Evolutionary conservation across 805 yeast species (phyloP).

Genomic region (Kazachstania africana): DNA sequence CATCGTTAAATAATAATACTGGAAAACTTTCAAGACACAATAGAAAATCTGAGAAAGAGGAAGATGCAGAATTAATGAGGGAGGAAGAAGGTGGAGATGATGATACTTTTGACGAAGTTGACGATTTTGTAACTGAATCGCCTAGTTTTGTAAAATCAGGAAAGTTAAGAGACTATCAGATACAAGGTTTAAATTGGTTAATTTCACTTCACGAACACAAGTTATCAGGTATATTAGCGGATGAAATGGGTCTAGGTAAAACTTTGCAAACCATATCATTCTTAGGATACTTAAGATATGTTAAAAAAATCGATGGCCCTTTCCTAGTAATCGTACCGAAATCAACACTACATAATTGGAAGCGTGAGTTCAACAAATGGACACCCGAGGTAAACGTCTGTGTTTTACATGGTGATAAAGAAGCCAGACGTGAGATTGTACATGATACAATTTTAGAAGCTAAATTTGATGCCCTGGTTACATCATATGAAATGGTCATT

Average conservation of each 20-base stretch:
- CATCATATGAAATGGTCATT: conserved; percentile 89
- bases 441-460: conserved; percentile 50
- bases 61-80: conserved; percentile 80
- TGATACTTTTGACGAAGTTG: conserved; percentile 31
- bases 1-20: conserved; percentile 27
- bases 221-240: conserved; percentile 88
- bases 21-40: conserved; percentile 35
- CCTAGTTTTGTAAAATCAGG: conserved; percentile 71
- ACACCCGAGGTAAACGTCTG: conserved; percentile 85
- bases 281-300: conserved; percentile 74
- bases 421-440: conserved; percentile 54
- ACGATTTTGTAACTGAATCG: conserved; percentile 72
- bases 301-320: conserved; percentile 76
- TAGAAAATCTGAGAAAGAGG: conserved; percentile 89
- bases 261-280: conserved; percentile 91
- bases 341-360: conserved; percentile 92
- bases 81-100: conserved; percentile 59
- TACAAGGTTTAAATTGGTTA: conserved; percentile 93
- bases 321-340: conserved; percentile 88
- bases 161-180: conserved; percentile 74
- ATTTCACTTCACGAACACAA: conserved; percentile 78
- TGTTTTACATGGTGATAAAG: conserved; percentile 84
- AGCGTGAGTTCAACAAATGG: conserved; percentile 89
- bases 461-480: conserved; percentile 78
- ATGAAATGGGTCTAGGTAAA: conserved; percentile 97